A percentile compares a stretch with the other conserved stretches of the same genome.
Conservation (phyloP, 2,329 filamentous ascomycete genomes). For the Escovopsis sp. region DNA sequence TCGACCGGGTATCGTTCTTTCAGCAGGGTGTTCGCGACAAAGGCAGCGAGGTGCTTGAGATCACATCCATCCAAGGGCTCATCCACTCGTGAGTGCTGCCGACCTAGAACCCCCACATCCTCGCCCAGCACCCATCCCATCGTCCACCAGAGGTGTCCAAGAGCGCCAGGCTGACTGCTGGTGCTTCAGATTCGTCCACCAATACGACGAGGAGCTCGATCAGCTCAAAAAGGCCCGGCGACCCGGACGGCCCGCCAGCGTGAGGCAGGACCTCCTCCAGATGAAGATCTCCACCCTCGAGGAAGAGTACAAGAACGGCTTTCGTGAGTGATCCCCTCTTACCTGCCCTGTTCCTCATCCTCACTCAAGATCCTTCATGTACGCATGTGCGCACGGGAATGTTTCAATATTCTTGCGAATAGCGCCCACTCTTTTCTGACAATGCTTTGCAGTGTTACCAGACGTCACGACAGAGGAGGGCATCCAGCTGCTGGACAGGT, state of each 20-base stretch:
- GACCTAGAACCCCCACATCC: no score
- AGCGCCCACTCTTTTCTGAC: slow-evolving; percentile 4
- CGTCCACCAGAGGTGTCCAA: no score
- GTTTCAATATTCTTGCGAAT: no score
- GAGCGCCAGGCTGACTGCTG: slow-evolving; percentile 15
- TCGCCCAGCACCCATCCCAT: no score
- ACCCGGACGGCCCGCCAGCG: slow-evolving; percentile 62
- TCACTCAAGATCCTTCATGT: no score
- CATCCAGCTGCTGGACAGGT: slow-evolving; percentile 48
- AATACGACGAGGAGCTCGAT: slow-evolving; percentile 56
- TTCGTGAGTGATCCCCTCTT: no score
- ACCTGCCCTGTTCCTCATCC: no score
- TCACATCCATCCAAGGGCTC: slow-evolving; percentile 42
- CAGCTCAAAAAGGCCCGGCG: slow-evolving; percentile 53
- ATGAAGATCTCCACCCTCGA: slow-evolving; percentile 55
- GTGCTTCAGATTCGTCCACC: slow-evolving; percentile 35
- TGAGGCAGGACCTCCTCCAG: slow-evolving; percentile 62
- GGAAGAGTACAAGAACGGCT: slow-evolving; percentile 70
- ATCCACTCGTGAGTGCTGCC: slow-evolving; percentile 42
- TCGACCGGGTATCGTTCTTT: slow-evolving; percentile 40
- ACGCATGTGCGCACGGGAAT: no score
- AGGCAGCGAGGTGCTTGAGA: slow-evolving; percentile 28
- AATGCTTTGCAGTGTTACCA: slow-evolving; percentile 43
- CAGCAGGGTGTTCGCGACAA: slow-evolving; percentile 46
- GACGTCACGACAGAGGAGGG: slow-evolving; percentile 57